A percentile compares a stretch with the other conserved stretches of the same genome.
These are phyloP conservation scores for Hymenoscyphus salicellus DNA, from an alignment of 2,329 filamentous ascomycete genomes.

Conservation along the genomic window DNA sequence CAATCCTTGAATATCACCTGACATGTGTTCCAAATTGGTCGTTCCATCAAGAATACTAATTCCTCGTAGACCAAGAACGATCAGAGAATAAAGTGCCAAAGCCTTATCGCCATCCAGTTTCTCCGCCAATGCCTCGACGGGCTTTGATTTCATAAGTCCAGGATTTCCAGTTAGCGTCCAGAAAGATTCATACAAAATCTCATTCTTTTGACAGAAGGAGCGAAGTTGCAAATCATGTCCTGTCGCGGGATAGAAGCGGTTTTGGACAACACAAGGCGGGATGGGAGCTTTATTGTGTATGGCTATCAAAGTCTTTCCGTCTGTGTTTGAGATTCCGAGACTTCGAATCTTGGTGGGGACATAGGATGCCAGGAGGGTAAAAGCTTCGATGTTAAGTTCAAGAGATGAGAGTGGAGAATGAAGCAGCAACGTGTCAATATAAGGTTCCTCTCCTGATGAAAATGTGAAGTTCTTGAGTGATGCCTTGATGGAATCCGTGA, in stretches of 20 bases:
- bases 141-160: constrained; percentile 43
- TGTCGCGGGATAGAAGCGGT: constrained; percentile 64
- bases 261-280: constrained; percentile 58
- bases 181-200: constrained; percentile 57
- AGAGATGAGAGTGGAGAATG: constrained; percentile 54
- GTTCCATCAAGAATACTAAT: constrained; percentile 56
- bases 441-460: constrained; percentile 36
- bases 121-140: constrained; percentile 50
- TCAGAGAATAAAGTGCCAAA: constrained; percentile 54
- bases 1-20: constrained; percentile 48
- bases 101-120: constrained; percentile 46
- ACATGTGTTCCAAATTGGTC: constrained; percentile 50
- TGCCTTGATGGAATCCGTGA: constrained; percentile 62
- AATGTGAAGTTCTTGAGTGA: constrained; percentile 61
- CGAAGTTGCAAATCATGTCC: constrained; percentile 60
- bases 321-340: constrained; percentile 70
- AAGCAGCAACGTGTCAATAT: constrained; percentile 58
- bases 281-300: neutral
- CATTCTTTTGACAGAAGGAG: constrained; percentile 49
- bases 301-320: neutral
- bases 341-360: constrained; percentile 62
- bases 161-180: constrained; percentile 62
- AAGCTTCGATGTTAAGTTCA: constrained; percentile 58
- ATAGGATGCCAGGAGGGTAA: constrained; percentile 63
- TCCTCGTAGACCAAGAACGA: constrained; percentile 51